Conservation (phyloP, 768 basidiomycete genomes). For the Rhodocollybia butyracea region DNA sequence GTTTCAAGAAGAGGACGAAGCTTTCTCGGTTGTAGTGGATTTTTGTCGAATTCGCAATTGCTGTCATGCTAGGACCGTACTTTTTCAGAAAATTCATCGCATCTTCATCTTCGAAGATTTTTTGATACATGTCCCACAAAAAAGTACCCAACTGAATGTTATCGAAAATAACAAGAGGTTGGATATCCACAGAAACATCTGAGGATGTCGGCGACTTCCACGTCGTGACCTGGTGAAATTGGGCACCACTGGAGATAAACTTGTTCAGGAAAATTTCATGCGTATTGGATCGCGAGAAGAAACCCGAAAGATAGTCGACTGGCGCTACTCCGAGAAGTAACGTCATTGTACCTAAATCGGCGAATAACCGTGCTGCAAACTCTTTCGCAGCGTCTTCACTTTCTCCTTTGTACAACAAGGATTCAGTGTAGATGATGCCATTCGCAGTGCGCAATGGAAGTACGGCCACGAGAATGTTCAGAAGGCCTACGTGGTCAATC, state of each 20-base stretch:
- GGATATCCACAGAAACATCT: constrained; percentile 12
- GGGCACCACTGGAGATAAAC: constrained; percentile 6
- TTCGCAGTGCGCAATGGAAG: constrained; percentile 22
- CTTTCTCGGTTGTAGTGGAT: constrained; percentile 46
- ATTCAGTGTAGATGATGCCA: constrained; percentile 39
- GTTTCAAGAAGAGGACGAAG: constrained; percentile 42
- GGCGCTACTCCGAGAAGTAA: constrained; percentile 42
- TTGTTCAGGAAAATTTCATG: constrained; percentile 30
- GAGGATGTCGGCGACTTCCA: constrained; percentile 32
- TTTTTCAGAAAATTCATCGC: neutral
- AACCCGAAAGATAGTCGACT: constrained; percentile 35
- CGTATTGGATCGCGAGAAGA: constrained; percentile 35
- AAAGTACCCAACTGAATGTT: constrained; percentile 30
- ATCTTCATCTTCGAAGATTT: constrained; percentile 41
- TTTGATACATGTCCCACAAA: constrained; percentile 39
- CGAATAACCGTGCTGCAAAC: constrained; percentile 28
- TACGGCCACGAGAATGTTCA: constrained; percentile 32
- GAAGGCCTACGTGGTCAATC: constrained; percentile 32
- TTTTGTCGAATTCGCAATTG: constrained; percentile 17
- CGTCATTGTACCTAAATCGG: constrained; percentile 37
- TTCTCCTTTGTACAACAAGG: constrained; percentile 28
- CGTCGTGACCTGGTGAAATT: constrained; percentile 33
- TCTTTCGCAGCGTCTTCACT: constrained; percentile 27
- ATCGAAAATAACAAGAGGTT: constrained; percentile 21
- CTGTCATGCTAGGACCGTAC: constrained; percentile 2